Evolutionary conservation across 768 basidiomycete species (phyloP).

Genomic region (Amyloporia xantha): DNA sequence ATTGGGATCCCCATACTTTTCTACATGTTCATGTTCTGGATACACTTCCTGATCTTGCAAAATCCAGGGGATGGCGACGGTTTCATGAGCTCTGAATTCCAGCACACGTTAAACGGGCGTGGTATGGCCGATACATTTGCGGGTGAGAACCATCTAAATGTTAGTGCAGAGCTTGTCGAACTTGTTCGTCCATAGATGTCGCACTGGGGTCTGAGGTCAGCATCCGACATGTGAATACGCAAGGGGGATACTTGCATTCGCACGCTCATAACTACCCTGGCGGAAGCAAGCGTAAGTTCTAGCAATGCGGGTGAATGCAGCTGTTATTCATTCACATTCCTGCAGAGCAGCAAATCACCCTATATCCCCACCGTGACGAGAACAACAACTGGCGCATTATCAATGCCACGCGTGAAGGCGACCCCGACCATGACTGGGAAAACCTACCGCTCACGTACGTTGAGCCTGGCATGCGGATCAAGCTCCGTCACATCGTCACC

Average conservation of each 20-base stretch:
- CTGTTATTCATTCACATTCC: no score
- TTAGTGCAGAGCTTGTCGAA: neutral
- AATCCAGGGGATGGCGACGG: constrained; percentile 96
- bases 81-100: constrained; percentile 99
- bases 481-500: constrained; percentile 73
- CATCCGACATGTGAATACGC: constrained; percentile 90
- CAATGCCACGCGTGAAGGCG: constrained; percentile 55
- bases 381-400: constrained; percentile 91
- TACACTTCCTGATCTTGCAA: constrained; percentile 86
- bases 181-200: constrained; percentile 47
- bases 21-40: constrained; percentile 95
- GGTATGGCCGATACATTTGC: constrained; percentile 93
- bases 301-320: no score
- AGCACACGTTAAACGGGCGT: constrained; percentile 86
- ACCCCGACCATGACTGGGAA: constrained; percentile 42
- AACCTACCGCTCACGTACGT: constrained; percentile 55
- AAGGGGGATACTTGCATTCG: constrained; percentile 98
- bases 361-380: constrained; percentile 97
- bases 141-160: constrained; percentile 39
- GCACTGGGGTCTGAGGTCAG: constrained; percentile 77
- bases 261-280: constrained; percentile 85
- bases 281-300: constrained; percentile 77
- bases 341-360: constrained; percentile 94
- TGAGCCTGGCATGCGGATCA: constrained; percentile 61
- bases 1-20: constrained; percentile 80